Percentiles rank a stretch among this genome's conserved stretches.
These are phyloP conservation scores for Handroanthus guayacan DNA, from an alignment of 257 asterid species.

Conservation along the genomic window DNA sequence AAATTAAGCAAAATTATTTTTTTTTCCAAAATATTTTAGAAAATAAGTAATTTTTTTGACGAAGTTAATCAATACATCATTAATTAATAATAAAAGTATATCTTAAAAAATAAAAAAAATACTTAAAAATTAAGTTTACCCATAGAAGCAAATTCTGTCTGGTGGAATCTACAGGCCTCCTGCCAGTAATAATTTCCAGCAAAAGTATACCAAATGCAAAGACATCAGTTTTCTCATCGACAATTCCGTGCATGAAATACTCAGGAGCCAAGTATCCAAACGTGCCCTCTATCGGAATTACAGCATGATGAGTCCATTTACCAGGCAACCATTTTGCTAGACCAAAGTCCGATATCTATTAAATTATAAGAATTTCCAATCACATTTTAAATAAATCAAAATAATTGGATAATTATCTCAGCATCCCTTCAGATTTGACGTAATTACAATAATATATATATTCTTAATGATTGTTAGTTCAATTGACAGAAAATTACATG, in stretches of 20 bases:
- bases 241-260: constrained; percentile 86
- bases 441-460: background rate
- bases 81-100: too few species aligned
- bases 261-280: constrained; percentile 93
- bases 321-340: constrained; percentile 92
- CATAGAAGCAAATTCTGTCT: constrained; percentile 69
- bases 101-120: too few species aligned
- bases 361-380: background rate
- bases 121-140: constrained; percentile 46
- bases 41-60: too few species aligned
- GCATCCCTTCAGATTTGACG: too few species aligned
- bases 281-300: constrained; percentile 80
- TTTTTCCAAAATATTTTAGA: too few species aligned
- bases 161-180: constrained; percentile 71
- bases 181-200: constrained; percentile 80
- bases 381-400: too few species aligned
- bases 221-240: constrained; percentile 83
- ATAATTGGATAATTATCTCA: too few species aligned
- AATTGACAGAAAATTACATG: too few species aligned
- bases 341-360: constrained; percentile 86
- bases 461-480: too few species aligned
- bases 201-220: constrained; percentile 90
- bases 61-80: too few species aligned
- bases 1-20: background rate
- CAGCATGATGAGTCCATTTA: constrained; percentile 88